phyloP scores from a whole-genome alignment of 108 stramenopile species.

The Tribonema minus region DNA sequence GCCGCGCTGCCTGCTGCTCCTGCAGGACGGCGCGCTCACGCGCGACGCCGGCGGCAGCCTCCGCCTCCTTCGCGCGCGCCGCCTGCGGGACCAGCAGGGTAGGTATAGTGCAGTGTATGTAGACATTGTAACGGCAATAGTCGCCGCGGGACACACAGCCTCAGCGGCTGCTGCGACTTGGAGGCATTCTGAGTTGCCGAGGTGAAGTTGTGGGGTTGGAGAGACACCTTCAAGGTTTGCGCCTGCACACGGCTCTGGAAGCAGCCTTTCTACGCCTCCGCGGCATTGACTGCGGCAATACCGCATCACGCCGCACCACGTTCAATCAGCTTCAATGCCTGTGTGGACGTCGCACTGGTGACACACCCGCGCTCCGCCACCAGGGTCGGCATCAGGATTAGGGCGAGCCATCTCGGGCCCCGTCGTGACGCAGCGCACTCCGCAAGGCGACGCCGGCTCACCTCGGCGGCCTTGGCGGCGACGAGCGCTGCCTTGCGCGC shows the following conservation, averaged over 20 bases:
- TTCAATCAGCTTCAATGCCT: background rate
- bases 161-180: slow-evolving; percentile 14
- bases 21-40: background rate
- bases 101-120: slow-evolving; percentile 5
- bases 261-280: background rate
- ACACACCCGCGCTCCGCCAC: background rate
- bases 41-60: slow-evolving; percentile 18
- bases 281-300: background rate
- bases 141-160: background rate
- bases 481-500: no score
- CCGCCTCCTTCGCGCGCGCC: slow-evolving; percentile 26
- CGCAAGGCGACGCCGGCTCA: no score
- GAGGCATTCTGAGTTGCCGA: background rate
- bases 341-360: background rate
- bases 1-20: slow-evolving; percentile 28
- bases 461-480: slow-evolving; percentile 3
- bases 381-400: background rate
- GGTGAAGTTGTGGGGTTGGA: background rate
- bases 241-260: no score
- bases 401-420: background rate
- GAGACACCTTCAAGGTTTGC: background rate
- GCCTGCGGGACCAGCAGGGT: slow-evolving; percentile 19
- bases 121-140: background rate
- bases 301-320: background rate
- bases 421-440: background rate